phyloP scores from a whole-genome alignment of 306 rosid species.

The Datisca glomerata region DNA sequence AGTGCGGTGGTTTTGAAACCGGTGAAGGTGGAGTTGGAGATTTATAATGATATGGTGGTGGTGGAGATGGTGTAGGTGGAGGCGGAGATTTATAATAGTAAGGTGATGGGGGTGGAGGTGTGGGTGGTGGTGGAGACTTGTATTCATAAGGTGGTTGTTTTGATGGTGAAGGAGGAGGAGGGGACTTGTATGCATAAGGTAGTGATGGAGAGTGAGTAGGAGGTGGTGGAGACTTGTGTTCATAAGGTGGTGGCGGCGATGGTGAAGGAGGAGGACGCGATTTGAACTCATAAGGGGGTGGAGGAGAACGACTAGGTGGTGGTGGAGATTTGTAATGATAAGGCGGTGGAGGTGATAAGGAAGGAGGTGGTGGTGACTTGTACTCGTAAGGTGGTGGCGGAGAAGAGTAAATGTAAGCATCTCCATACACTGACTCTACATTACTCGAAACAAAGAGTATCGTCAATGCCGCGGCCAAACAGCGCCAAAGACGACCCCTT shows the following conservation, averaged over 20 bases:
- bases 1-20: too few relatives aligned
- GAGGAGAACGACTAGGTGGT: too few relatives aligned
- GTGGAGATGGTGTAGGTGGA: slow-evolving; percentile 12
- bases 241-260: neutral
- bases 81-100: slow-evolving; percentile 14
- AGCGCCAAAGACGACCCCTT: slow-evolving; percentile 62
- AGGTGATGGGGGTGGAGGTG: slow-evolving; percentile 3
- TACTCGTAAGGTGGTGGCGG: slow-evolving; percentile 55
- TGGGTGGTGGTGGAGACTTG: slow-evolving; percentile 11
- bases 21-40: slow-evolving; percentile 52
- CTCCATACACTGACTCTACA: slow-evolving; percentile 51
- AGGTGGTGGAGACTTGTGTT: slow-evolving; percentile 21
- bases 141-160: slow-evolving; percentile 1
- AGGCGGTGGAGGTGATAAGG: too few relatives aligned
- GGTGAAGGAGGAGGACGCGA: slow-evolving; percentile 11
- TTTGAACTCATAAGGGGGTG: slow-evolving; percentile 2
- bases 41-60: slow-evolving; percentile 12
- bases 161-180: too few relatives aligned
- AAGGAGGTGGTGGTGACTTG: slow-evolving; percentile 18
- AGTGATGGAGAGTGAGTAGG: slow-evolving; percentile 3
- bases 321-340: too few relatives aligned
- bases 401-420: slow-evolving; percentile 58
- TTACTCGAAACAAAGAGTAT: slow-evolving; percentile 36
- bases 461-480: slow-evolving; percentile 57
- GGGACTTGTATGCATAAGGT: too few relatives aligned